Evolutionary conservation across 1,284 basidiomycete genomes (phyloP), one percentile per base, ranked within the genome.

Genomic region (Peniophora sp.): DNA sequence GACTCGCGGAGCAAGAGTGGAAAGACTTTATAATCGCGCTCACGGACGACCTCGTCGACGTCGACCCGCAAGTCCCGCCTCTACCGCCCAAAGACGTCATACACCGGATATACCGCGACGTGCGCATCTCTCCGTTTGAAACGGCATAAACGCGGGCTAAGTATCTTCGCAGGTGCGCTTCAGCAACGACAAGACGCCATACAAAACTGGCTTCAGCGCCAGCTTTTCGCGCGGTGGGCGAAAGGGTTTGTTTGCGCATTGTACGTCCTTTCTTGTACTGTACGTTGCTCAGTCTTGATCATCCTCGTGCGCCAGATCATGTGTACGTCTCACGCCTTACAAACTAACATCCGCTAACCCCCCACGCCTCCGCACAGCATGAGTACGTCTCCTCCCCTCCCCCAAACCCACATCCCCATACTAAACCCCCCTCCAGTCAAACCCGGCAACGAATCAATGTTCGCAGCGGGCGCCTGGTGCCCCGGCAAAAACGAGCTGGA

Each of bases 171-270:
- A 92, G 85, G 68, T 94, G 14, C 81, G 93, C n/a, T 96, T 96
- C 66, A 90, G 88, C 61, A 92, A 92, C 54, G 88, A 94, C 63
- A 92, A 92, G 68, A 95, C 94, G 2, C 94, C 94, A 0, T 97
- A 97, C 71, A 96, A 97, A 69, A 79, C 70, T 3, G 75, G 75
- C 3, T 79, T 96, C 39, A 84, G 84, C 3, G 88, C 85, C 0
- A 85, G 79, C 53, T 88, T 90, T 59, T 90, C 89, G 8, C 70
- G 90, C 50, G 85, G 84, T 49, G 90, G 90, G 1, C 69, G 83
- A 48, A 92, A 92, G 58, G 87, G 89, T 0, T 79, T 80, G 17
- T 91, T 89, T 60, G 83, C 89, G 20, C 69, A 70, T 47, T 89
- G 88, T 91, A 59, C 68, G 87, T 72, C n/a, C 20, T 45, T 10